Evolutionary conservation across 2,329 filamentous ascomycete species (phyloP), one percentile per base, ranked within the genome.

Genomic region (Emergomyces orientalis): DNA sequence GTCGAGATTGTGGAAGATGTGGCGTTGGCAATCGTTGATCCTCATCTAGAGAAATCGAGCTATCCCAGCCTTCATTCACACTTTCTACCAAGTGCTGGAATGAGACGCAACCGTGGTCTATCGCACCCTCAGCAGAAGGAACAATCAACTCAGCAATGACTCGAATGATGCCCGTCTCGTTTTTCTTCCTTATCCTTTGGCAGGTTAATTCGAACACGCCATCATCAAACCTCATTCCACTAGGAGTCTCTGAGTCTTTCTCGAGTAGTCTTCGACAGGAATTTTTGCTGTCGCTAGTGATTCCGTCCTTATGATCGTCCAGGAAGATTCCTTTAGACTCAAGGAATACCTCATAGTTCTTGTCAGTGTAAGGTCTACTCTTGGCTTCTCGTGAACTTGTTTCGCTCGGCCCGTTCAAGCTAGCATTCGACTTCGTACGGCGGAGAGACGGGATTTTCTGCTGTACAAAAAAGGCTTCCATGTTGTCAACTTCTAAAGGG

Each of bases 1-100:
- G 61, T 62, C 22, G 37, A n/a, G 2, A 60, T 49, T 43, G 57
- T 60, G 19, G 57, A 60, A n/a, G 57, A 3, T 60, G 3, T 11
- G 9, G 57, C 13, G 57, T 17, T 61, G 43, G 27, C 39, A 43
- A 61, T 61, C n/a, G 49, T 39, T 37, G 43, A 8, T 2, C 22
- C 51, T 43, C 14, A 8, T n/a, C 30, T 5, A 80, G 34, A 8
- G 77, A 72, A 45, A 77, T 70, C 4, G 74, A 73, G 65, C 74
- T 76, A 63, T 73, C 74, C 78, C 77, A 80, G 61, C 70, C 71
- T 68, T 79, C 72, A 65, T 80, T 78, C 45, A 76, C 71, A 64
- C 74, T 77, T 65, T 80, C 76, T 19, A 69, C 68, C 7, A 80
- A 63, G 65, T 57, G 1, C 72, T 57, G 8, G 78, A 71, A 63